A percentile compares a stretch with the other conserved stretches of the same genome.
Conservation (phyloP, 2,329 filamentous ascomycete species). For the Nemania diffusa region DNA sequence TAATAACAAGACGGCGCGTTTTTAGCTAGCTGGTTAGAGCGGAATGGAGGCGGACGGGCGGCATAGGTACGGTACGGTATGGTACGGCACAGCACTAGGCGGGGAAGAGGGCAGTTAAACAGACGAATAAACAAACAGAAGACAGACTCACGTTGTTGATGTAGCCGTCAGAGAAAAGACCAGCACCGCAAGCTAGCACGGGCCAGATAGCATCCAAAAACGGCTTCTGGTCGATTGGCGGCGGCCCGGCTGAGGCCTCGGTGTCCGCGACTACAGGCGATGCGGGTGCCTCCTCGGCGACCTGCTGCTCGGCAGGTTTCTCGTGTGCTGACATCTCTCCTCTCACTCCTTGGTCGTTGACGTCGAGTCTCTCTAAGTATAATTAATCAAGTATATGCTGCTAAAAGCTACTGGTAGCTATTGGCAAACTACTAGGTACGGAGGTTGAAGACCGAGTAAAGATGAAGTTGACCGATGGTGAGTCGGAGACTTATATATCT, state of each 20-base stretch:
- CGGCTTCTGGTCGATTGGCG: constrained; percentile 45
- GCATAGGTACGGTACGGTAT: background rate
- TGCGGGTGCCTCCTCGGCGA: constrained; percentile 21
- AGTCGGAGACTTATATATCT: background rate
- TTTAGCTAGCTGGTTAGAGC: background rate
- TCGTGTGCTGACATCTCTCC: constrained; percentile 42
- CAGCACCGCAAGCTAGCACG: constrained; percentile 87
- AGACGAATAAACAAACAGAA: too few species aligned
- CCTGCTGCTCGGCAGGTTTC: constrained; percentile 36
- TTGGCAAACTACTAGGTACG: background rate
- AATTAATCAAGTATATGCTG: constrained; percentile 8
- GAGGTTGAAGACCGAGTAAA: background rate
- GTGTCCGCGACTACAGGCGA: constrained; percentile 29
- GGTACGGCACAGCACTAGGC: background rate
- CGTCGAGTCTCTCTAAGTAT: background rate
- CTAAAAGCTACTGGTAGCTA: background rate
- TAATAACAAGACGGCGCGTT: constrained; percentile 46
- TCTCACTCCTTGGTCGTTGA: background rate
- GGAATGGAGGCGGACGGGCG: constrained; percentile 29
- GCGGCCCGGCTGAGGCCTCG: constrained; percentile 33
- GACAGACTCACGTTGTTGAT: constrained; percentile 76
- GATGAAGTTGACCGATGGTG: background rate
- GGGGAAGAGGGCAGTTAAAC: background rate
- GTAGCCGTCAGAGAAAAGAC: constrained; percentile 91
- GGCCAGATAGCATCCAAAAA: constrained; percentile 61